These are phyloP conservation scores for Talaromyces islandicus DNA, from an alignment of 2,329 filamentous ascomycete species.

Conservation along the genomic window DNA sequence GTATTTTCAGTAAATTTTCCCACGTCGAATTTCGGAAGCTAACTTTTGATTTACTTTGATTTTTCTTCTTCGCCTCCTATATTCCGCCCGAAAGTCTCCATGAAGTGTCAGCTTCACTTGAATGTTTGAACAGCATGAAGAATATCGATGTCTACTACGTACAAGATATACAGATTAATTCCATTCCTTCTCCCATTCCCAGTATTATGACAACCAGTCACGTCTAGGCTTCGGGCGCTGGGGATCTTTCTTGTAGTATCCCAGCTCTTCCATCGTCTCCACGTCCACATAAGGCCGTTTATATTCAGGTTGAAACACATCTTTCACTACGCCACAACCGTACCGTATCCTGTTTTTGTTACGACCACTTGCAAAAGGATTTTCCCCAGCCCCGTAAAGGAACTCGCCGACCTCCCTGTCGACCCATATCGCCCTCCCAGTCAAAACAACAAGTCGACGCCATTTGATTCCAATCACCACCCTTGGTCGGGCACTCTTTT, in stretches of 20 bases:
- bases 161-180: not conserved
- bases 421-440: slow-evolving; percentile 8
- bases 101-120: no score
- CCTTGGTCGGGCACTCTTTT: no score
- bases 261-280: not conserved
- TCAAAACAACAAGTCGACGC: not conserved
- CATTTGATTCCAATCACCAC: no score
- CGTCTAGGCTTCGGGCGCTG: not conserved
- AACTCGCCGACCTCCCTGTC: slow-evolving; percentile 15
- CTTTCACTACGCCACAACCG: not conserved
- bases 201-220: not conserved
- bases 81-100: no score
- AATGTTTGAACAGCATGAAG: no score
- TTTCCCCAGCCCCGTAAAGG: slow-evolving; percentile 18
- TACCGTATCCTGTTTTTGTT: not conserved
- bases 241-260: not conserved
- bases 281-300: not conserved
- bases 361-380: slow-evolving; percentile 13
- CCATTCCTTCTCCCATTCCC: not conserved
- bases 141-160: no score
- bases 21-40: no score
- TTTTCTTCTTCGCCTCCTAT: no score
- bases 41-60: no score
- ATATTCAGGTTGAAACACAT: not conserved
- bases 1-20: no score